Evolutionary conservation across 1,284 basidiomycete genomes (phyloP).

Genomic region (Leccinum pallidistipes): DNA sequence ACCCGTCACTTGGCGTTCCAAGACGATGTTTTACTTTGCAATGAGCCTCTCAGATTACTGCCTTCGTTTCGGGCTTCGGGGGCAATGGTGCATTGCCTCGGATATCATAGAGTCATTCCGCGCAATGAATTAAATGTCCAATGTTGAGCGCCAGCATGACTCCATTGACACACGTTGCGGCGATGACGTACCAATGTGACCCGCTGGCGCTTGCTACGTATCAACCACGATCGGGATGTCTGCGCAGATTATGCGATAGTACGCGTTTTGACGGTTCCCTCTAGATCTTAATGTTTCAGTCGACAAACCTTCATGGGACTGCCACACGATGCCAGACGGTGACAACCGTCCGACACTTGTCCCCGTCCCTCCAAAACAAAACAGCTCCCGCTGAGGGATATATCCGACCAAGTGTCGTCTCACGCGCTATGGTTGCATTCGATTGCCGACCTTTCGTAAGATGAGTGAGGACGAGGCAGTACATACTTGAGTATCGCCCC

Average conservation of each 20-base stretch:
- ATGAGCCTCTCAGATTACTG: neutral
- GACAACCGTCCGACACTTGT: neutral
- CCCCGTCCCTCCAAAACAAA: neutral
- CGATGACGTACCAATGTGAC: conserved; percentile 4
- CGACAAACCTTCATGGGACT: neutral
- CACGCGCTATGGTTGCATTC: conserved; percentile 8
- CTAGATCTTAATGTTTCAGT: conserved; percentile 15
- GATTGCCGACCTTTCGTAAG: conserved; percentile 18
- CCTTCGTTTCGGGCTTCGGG: neutral
- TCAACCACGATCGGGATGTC: conserved; percentile 6
- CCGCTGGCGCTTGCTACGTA: neutral
- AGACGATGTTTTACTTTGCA: conserved; percentile 5
- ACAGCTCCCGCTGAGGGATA: neutral
- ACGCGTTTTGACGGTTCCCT: neutral
- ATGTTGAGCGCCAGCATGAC: neutral
- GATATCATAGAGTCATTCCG: neutral
- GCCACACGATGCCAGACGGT: neutral
- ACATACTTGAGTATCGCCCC: neutral
- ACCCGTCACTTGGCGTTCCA: neutral
- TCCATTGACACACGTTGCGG: neutral
- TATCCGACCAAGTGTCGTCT: conserved; percentile 1
- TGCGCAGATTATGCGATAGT: neutral
- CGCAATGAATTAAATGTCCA: neutral
- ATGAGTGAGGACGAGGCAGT: neutral
- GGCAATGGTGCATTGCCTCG: conserved; percentile 4